Evolutionary conservation across 495 filamentous ascomycete species (phyloP), one percentile per base, ranked within the genome.

Genomic region (Aspergillus baeticus): DNA sequence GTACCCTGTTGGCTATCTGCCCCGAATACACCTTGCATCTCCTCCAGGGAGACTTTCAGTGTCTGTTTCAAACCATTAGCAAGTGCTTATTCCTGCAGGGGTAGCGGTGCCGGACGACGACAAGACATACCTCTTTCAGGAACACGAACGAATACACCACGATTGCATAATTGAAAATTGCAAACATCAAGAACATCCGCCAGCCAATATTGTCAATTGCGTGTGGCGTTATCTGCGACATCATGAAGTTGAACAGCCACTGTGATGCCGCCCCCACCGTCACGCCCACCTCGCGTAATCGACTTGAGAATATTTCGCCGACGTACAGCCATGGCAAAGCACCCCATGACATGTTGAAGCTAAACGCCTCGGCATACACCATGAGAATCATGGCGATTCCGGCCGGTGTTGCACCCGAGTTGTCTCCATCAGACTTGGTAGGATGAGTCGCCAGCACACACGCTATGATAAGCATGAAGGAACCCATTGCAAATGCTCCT

Each of bases 201-300:
- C 75, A 82, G 3, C 73, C 71, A 37, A 83, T 80, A 42, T 79
- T 77, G 11, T 68, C 71, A 34, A 82, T 69, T 10, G 79, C 77
- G 49, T 75, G 71, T 3, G 81, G 80, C 10, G 76, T 83, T 34
- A 81, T 72, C 49, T 80, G 73, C 3, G 75, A 77, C 69, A 82
- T 75, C 39, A 73, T 72, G 50, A 83, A 84, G 54, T 82, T 81
- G 67, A 83, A 81, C 11, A 82, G 60, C 79, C 80, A 84, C 57
- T 82, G 78, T 0, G 79, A 79, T 0, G 80, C 73, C 0, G 77
- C 75, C 0, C 71, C 75, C 18, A 78, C 64, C 6, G 70, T 73
- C 15, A 81, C 70, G 13, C 75, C 77, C 18, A 73, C 66, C 49
- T 79, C 73, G 5, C 77, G 74, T n/a, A 76, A 74, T n/a, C 78